phyloP scores from a whole-genome alignment of 306 rosid genomes.

The Nissolia schottii region DNA sequence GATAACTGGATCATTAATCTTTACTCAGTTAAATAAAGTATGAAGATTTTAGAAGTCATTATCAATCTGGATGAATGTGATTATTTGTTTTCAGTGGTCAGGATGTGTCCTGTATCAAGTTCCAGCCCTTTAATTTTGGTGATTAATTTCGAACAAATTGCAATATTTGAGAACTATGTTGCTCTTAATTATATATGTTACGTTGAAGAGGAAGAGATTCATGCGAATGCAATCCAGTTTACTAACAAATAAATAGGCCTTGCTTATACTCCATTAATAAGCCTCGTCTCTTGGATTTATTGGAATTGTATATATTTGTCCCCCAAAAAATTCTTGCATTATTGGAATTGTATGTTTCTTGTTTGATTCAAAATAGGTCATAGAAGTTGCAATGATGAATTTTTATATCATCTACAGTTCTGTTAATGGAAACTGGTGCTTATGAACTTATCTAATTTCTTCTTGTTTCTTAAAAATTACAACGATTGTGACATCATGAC shows the following conservation, averaged over 20 bases:
- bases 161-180: not conserved
- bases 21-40: not conserved
- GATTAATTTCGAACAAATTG: not conserved
- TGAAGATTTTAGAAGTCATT: not conserved
- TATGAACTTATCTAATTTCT: conserved; percentile 1
- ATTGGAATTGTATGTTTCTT: not conserved
- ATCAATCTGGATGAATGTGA: not conserved
- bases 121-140: not conserved
- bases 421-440: not conserved
- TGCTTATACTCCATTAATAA: no score
- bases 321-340: not conserved
- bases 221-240: not conserved
- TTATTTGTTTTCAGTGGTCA: not conserved
- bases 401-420: not conserved
- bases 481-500: not conserved
- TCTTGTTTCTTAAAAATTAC: not conserved
- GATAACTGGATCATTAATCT: not conserved
- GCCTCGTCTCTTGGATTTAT: no score
- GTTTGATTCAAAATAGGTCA: not conserved
- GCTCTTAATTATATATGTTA: not conserved
- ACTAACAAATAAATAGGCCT: not conserved
- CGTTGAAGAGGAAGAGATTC: not conserved
- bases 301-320: no score
- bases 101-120: not conserved
- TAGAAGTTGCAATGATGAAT: not conserved